phyloP scores from a whole-genome alignment of 2,329 filamentous ascomycete genomes.

The Sarocladium oryzae region DNA sequence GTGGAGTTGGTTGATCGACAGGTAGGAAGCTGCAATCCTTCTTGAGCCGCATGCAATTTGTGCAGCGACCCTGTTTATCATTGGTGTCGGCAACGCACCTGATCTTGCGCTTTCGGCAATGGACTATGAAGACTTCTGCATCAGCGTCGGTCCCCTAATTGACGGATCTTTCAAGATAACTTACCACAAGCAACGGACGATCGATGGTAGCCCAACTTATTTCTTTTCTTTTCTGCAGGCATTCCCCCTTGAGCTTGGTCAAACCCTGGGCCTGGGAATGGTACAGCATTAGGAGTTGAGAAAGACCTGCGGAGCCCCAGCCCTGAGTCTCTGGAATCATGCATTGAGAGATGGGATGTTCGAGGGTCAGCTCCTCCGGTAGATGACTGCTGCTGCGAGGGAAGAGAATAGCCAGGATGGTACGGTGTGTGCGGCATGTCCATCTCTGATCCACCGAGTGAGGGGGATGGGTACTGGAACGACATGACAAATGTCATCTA shows the following conservation, averaged over 20 bases:
- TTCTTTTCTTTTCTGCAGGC: conserved; percentile 56
- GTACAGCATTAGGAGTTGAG: conserved; percentile 42
- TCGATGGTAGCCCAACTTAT: conserved; percentile 92
- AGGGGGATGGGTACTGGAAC: conserved; percentile 1
- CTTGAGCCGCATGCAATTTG: conserved; percentile 88
- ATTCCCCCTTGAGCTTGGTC: conserved; percentile 22
- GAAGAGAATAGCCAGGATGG: conserved; percentile 23
- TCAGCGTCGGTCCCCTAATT: neutral
- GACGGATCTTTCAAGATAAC: conserved; percentile 31
- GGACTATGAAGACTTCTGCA: conserved; percentile 46
- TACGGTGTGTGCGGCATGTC: conserved; percentile 2
- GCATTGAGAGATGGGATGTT: conserved; percentile 21
- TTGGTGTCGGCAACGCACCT: conserved; percentile 73
- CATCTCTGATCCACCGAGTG: conserved; percentile 6
- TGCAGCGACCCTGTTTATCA: conserved; percentile 70
- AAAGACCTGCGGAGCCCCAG: conserved; percentile 41
- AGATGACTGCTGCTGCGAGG: conserved; percentile 22
- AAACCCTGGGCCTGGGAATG: conserved; percentile 26
- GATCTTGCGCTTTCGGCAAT: conserved; percentile 90
- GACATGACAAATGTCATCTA: conserved; percentile 9
- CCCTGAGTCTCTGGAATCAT: conserved; percentile 27
- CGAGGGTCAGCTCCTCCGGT: conserved; percentile 25
- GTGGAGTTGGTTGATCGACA: conserved; percentile 67
- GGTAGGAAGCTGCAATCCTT: conserved; percentile 92
- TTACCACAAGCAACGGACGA: conserved; percentile 94